Evolutionary conservation across 1,284 basidiomycete species (phyloP), one percentile per base, ranked within the genome.

Genomic region (Trichosporon asahii): DNA sequence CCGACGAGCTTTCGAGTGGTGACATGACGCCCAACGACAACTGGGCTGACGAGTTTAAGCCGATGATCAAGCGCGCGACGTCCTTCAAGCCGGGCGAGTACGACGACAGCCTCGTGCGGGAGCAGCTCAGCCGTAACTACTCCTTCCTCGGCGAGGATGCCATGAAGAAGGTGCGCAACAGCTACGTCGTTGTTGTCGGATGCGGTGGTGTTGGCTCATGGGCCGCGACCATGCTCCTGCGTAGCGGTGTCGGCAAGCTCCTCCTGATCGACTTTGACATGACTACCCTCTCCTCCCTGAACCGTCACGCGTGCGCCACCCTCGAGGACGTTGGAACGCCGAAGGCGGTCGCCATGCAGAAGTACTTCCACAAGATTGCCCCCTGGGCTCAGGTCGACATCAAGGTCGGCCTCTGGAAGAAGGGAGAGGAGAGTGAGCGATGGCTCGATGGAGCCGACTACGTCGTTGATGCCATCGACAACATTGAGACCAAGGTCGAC

Each of bases 131-230:
- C 6, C 86, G 97, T 61, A 98, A 98, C 84, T 98, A 97, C 80
- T 90, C 91, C 23, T 98, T 99, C 84, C 91, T 99, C 64, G 94
- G 94, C 0, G 93, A 96, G 37, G 91, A 95, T 44, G 89, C 89
- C 27, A 97, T 98, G 94, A 80, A 84, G 12, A 89, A 88, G 76
- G 87, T 99, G 57, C 87, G 97, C 69, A 81, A 87, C 25, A 88
- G 89, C 7, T 90, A 87, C 21, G 94, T 98, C 3, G 93, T 94
- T 23, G 86, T 99, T 25, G 84, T 99, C 8, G 97, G 97, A 3
- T 94, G 95, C 74, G 97, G 97, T 69, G 97, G 97, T 5, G 97
- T 99, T 0, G 95, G 96, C 0, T 94, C 92, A 76, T 96, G 94
- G 91, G 91, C 90, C 29, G 95, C 96, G 6, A 89, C 96, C 35